A percentile compares a stretch with the other conserved stretches of the same genome.
phyloP scores from a whole-genome alignment of 306 rosid genomes.

The Rubus idaeus region DNA sequence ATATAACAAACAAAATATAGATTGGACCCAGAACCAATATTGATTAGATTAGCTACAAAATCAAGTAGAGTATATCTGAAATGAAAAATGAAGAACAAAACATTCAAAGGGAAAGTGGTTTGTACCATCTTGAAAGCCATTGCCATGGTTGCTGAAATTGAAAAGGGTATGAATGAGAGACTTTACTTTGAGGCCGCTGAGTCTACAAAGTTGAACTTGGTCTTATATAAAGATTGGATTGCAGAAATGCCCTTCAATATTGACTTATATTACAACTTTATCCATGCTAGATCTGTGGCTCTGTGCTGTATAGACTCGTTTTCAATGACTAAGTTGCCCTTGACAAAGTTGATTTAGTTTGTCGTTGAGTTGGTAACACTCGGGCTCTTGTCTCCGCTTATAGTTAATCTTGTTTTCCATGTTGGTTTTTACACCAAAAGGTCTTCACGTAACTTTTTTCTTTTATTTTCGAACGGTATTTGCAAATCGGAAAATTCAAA shows the following conservation, averaged over 20 bases:
- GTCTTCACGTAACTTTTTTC: not conserved
- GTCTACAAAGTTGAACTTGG: constrained; percentile 15
- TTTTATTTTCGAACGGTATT: not conserved
- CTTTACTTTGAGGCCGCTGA: constrained; percentile 15
- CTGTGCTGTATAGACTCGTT: not conserved
- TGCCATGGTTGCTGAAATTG: constrained; percentile 66
- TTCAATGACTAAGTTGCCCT: constrained; percentile 32
- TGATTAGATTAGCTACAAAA: not conserved
- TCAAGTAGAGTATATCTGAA: not conserved
- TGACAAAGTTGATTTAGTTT: constrained; percentile 6
- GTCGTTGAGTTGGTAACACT: constrained; percentile 21
- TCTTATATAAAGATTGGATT: constrained; percentile 23
- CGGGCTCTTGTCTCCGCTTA: constrained; percentile 20
- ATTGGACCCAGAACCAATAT: not conserved
- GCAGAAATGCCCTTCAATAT: constrained; percentile 26
- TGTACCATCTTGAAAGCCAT: constrained; percentile 99
- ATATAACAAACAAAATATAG: not conserved
- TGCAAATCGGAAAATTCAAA: no score
- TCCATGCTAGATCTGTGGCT: constrained; percentile 26
- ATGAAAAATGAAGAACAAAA: not conserved
- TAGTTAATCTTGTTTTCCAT: not conserved
- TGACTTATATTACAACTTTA: constrained; percentile 29
- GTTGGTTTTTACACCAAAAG: not conserved
- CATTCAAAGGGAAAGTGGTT: not conserved
- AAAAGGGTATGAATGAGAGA: constrained; percentile 4